phyloP scores from a whole-genome alignment of 108 stramenopile species.

The Nitzschia sp. region DNA sequence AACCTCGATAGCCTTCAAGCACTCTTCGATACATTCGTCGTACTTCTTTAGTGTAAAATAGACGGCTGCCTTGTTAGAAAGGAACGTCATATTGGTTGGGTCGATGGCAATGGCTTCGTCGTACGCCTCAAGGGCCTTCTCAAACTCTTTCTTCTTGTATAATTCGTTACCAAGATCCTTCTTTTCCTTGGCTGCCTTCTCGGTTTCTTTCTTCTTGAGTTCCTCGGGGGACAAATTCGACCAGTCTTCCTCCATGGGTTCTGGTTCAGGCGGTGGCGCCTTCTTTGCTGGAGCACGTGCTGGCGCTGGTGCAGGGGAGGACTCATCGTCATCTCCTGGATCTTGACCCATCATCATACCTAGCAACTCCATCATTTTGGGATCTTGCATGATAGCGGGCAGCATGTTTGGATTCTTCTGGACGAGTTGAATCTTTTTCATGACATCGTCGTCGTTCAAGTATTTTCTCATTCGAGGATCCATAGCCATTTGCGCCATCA shows the following conservation, averaged over 20 bases:
- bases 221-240: conserved; percentile 80
- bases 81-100: conserved; percentile 93
- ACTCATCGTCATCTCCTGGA: conserved; percentile 33
- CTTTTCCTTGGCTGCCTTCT: conserved; percentile 68
- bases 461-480: conserved; percentile 91
- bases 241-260: conserved; percentile 76
- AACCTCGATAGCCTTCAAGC: conserved; percentile 88
- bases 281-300: conserved; percentile 25
- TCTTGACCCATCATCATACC: conserved; percentile 78
- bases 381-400: conserved; percentile 85
- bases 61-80: conserved; percentile 96
- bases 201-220: conserved; percentile 76
- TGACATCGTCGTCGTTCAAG: conserved; percentile 90
- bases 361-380: conserved; percentile 67
- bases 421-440: conserved; percentile 87
- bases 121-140: conserved; percentile 94
- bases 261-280: conserved; percentile 34
- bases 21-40: conserved; percentile 83
- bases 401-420: conserved; percentile 89
- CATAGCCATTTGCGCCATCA: conserved; percentile 86
- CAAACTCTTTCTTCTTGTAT: conserved; percentile 95
- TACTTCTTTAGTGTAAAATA: conserved; percentile 92
- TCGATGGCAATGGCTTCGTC: conserved; percentile 97
- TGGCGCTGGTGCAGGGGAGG: conserved; percentile 24
- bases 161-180: conserved; percentile 93